Conservation (phyloP, 176 grass and related monocot species). For the Chloris gayana region DNA sequence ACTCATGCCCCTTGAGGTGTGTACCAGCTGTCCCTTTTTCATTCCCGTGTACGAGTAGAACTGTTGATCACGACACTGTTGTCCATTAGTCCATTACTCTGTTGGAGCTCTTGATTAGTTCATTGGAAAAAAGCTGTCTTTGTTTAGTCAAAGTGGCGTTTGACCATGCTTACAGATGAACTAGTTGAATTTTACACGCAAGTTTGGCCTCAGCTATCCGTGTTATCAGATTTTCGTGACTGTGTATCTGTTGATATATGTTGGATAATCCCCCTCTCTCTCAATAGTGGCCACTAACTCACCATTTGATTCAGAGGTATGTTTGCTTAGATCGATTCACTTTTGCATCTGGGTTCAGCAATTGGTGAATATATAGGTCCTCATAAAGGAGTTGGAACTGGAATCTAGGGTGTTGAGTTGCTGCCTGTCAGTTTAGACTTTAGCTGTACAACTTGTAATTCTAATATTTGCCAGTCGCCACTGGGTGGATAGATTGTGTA, state of each 20-base stretch:
- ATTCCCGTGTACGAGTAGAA: not conserved
- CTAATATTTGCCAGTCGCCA: conserved; percentile 17
- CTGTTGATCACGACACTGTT: conserved; percentile 10
- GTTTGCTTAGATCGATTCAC: conserved; percentile 29
- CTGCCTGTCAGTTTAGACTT: conserved; percentile 33
- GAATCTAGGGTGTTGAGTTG: conserved; percentile 21
- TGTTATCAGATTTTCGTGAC: not conserved
- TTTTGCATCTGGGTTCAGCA: conserved; percentile 33
- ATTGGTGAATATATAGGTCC: conserved; percentile 19
- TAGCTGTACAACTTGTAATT: conserved; percentile 37
- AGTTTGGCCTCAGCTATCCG: not conserved
- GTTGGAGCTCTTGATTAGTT: not conserved
- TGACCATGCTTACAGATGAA: not conserved
- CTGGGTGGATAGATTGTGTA: conserved; percentile 34
- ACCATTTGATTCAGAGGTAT: conserved; percentile 31
- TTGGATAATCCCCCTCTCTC: not conserved
- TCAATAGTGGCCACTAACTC: conserved; percentile 24
- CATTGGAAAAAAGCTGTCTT: not conserved
- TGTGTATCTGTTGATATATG: not conserved
- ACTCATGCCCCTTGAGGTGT: conserved; percentile 89
- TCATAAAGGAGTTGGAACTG: conserved; percentile 32
- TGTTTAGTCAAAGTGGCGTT: not conserved
- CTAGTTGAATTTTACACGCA: not conserved
- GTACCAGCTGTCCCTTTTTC: conserved; percentile 22
- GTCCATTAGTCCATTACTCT: not conserved